Conservation (phyloP, 83 land plant species). For the Picea mariana region DNA sequence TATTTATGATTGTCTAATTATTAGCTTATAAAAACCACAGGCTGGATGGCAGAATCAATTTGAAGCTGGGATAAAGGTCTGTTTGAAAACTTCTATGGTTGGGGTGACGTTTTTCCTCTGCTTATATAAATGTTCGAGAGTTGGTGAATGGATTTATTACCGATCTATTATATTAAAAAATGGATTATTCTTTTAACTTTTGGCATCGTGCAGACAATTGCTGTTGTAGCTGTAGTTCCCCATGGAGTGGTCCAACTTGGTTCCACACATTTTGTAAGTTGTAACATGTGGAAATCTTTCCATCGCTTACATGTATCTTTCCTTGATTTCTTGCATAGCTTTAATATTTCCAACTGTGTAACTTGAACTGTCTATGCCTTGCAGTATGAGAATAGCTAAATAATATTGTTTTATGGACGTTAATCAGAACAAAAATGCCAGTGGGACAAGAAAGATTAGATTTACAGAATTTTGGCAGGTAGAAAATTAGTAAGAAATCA, state of each 20-base stretch:
- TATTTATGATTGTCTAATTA: constrained; percentile 2
- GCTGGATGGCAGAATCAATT: constrained; percentile 18
- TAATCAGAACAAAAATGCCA: neutral
- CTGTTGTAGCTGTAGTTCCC: constrained; percentile 15
- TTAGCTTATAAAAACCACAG: neutral
- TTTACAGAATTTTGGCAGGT: neutral
- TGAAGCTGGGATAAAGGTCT: constrained; percentile 14
- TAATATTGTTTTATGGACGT: neutral
- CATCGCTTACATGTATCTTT: neutral
- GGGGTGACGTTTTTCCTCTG: neutral
- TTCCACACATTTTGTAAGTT: constrained; percentile 12
- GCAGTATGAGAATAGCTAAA: neutral
- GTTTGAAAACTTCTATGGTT: neutral
- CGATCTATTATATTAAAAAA: no score
- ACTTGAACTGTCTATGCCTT: neutral
- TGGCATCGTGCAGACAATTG: constrained; percentile 17
- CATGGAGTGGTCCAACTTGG: constrained; percentile 21
- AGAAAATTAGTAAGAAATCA: neutral
- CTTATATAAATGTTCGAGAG: neutral
- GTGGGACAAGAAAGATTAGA: neutral
- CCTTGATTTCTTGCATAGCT: neutral
- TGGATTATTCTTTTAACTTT: neutral
- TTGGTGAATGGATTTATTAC: neutral
- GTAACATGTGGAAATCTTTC: neutral
- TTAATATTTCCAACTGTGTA: neutral